Evolutionary conservation across 305 asterid genomes (phyloP), one percentile per base, ranked within the genome.

Genomic region (Plantago coronopus): DNA sequence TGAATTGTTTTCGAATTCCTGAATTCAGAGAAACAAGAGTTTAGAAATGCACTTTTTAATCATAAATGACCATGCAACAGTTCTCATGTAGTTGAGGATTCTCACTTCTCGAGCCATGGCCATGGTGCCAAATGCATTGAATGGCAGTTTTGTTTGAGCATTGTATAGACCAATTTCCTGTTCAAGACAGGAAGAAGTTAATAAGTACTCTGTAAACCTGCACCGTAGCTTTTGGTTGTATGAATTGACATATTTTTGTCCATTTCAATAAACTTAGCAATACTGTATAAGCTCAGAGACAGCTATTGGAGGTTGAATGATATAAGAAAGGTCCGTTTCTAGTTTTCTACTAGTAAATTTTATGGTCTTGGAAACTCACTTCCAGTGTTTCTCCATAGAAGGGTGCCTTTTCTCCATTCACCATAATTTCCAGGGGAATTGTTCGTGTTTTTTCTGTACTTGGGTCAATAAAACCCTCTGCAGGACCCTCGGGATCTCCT

Each of bases 401-500:
- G 61, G 99, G 97, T n/a, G 79, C 82, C 65, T 93, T 93, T 72
- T 89, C 97, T 66, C 99, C 97, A 16, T 43, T 47, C 53, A 48
- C 97, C 96, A 89, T 93, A 66, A 93, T 81, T 74, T 93, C 99
- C 56, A 93, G 80, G 70, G 99, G 97, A 58, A 93, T 15, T 16
- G 88, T 87, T 10, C 99, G 94, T 20, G 79, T 76, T 65, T 89
- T 93, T 76, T 80, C 99, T 0, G 97, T 85, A 58, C 97, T 93
- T 31, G 99, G 99, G 62, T 93, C 97, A 54, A 93, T 80, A 73
- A 93, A 93, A 45, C 99, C 99, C 72, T 93, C 99, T 4, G 97
- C 95, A 0, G 99, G 99, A 34, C 99, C 99, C 69, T 87, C 96
- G 20, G 99, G 99, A 74, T 93, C 97, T 62, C 99, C 99, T 5